Percentiles rank a stretch among this genome's conserved stretches.
phyloP scores from a whole-genome alignment of 2,329 filamentous ascomycete species.

The Ceratocystis lukuohia region DNA sequence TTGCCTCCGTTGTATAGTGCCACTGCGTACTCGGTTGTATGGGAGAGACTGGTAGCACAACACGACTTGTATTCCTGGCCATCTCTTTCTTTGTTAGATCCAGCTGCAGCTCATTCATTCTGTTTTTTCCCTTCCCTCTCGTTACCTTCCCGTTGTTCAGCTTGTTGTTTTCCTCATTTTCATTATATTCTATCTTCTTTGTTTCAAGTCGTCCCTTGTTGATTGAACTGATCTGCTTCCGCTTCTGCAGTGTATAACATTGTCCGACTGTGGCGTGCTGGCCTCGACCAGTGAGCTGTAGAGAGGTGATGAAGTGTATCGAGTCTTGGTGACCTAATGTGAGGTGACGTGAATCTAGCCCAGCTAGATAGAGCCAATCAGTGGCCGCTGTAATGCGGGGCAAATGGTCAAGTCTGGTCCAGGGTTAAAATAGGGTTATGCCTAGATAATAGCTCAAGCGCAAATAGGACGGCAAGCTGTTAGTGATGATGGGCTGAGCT shows the following conservation, averaged over 20 bases:
- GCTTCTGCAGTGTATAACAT: not conserved
- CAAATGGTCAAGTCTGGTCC: no score
- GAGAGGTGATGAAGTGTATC: no score
- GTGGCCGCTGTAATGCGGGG: no score
- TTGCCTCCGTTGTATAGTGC: not conserved
- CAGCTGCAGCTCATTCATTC: constrained; percentile 20
- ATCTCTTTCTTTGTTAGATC: not conserved
- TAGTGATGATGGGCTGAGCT: not conserved
- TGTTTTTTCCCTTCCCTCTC: constrained; percentile 23
- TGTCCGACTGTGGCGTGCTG: not conserved
- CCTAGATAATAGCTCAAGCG: no score
- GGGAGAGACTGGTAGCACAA: not conserved
- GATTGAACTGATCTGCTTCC: not conserved
- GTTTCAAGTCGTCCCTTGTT: not conserved
- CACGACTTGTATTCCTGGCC: constrained; percentile 12
- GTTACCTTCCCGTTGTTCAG: constrained; percentile 19
- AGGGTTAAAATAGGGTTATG: no score
- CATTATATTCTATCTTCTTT: constrained; percentile 15
- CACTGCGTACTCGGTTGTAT: not conserved
- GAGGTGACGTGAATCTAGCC: no score
- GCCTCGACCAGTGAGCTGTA: not conserved
- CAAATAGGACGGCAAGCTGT: no score
- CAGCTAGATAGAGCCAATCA: no score
- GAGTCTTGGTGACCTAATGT: no score
- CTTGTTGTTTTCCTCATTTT: constrained; percentile 24